Base-by-base conservation (phyloP, 106 monocot species). In the Vanilla planifolia region DNA sequence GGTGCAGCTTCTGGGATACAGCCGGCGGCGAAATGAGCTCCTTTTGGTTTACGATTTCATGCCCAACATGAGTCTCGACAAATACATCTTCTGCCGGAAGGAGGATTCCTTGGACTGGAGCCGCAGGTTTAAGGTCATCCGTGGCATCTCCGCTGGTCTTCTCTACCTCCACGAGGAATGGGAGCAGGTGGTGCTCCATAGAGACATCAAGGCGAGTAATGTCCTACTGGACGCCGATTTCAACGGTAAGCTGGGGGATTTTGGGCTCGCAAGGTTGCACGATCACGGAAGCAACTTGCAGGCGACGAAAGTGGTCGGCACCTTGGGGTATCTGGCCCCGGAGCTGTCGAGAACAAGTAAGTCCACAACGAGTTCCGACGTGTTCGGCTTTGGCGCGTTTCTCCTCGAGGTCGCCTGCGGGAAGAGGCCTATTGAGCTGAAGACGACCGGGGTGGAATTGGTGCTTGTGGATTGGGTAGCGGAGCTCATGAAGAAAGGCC, bases 151-250 rank as follows among this genome's bases (percentile, higher is more conserved):
- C 0, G 60, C 70, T 3, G 70, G 61, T 3, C 70, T 70, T 10
- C 51, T 70, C 16, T 70, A 70, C 19, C 62, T 70, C 3, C 70
- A 70, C 36, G 59, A 71, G 8, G 71, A 52, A 17, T 71, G 63
- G 71, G 71, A 72, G 53, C 28, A 67, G 40, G 62, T 59, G 5
- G 66, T 78, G 14, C 50, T 79, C 36, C 79, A 79, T 27, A 69
- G 79, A 20, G 79, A 79, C 73, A 73, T 79, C 48, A 79, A 79
- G 29, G 73, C 79, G 24, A 64, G 68, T 59, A 79, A 79, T 29
- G 69, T 79, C 3, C 59, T 70, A 4, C 51, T 62, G 22, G 70
- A 70, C 36, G 23, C 48, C 29, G 51, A 62, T 0, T 29, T 70
- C 45, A 61, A 70, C 42, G 70, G 39, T 9, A 60, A 61, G 51